Evolutionary conservation across 2,329 filamentous ascomycete species (phyloP).

Genomic region (Calonectria honghensis): DNA sequence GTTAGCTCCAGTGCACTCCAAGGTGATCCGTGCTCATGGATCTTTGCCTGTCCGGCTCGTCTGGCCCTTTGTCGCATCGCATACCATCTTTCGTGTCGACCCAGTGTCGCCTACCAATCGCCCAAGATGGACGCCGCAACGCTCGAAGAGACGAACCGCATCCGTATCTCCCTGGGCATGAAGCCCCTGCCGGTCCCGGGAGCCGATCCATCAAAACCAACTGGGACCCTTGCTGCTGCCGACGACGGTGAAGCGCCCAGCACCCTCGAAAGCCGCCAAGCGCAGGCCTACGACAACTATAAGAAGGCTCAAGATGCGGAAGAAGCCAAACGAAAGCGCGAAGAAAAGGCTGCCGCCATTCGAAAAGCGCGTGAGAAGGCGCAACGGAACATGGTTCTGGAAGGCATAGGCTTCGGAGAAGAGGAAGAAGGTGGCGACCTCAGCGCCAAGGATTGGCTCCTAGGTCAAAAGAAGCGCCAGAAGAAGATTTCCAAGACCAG

Average conservation of each 20-base stretch:
- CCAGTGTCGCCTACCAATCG: constrained; percentile 30
- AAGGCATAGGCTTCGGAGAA: constrained; percentile 91
- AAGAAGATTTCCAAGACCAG: constrained; percentile 90
- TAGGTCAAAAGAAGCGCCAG: constrained; percentile 93
- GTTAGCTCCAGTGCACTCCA: constrained; percentile 29
- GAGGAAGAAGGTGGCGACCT: constrained; percentile 77
- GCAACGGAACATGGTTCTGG: constrained; percentile 83
- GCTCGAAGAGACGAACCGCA: constrained; percentile 95
- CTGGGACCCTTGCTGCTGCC: constrained; percentile 71
- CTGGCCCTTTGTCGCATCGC: constrained; percentile 27
- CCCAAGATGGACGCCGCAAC: constrained; percentile 78
- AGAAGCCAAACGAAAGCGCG: constrained; percentile 83
- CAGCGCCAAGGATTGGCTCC: constrained; percentile 91
- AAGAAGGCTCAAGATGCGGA: constrained; percentile 81
- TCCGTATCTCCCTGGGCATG: constrained; percentile 91
- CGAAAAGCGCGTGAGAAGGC: constrained; percentile 91
- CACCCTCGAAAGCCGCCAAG: constrained; percentile 88
- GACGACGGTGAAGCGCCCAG: constrained; percentile 82
- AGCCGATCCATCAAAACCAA: constrained; percentile 63
- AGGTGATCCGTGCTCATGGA: constrained; percentile 47
- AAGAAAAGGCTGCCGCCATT: constrained; percentile 87
- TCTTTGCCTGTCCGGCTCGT: constrained; percentile 36
- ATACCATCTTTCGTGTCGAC: constrained; percentile 16
- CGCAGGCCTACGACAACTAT: constrained; percentile 84
- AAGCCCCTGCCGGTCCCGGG: constrained; percentile 91